phyloP scores from a whole-genome alignment of 2,329 filamentous ascomycete species.

The Stachybotrys elegans region DNA sequence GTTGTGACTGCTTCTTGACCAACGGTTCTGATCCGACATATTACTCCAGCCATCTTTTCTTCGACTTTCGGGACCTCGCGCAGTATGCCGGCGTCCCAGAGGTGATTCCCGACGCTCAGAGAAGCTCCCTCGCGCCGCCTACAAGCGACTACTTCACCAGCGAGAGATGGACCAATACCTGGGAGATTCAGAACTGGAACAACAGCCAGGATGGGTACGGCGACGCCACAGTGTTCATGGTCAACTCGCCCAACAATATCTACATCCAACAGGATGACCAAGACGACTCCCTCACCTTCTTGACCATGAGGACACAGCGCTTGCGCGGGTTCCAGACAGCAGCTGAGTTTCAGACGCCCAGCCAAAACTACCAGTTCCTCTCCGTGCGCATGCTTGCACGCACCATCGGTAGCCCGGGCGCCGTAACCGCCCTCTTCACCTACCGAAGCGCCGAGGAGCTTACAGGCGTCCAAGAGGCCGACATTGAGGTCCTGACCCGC shows the following conservation, averaged over 20 bases:
- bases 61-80: conserved; percentile 41
- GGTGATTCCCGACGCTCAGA: conserved; percentile 20
- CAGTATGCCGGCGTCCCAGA: conserved; percentile 32
- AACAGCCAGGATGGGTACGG: conserved; percentile 28
- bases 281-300: conserved; percentile 31
- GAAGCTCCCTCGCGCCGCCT: conserved; percentile 20
- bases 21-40: conserved; percentile 38
- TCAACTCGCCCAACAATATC: conserved; percentile 37
- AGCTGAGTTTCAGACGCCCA: conserved; percentile 39
- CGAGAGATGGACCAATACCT: conserved; percentile 28
- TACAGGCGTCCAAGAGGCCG: conserved; percentile 42
- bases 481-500: conserved; percentile 47
- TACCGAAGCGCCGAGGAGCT: conserved; percentile 35
- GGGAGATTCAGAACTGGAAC: conserved; percentile 35
- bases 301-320: conserved; percentile 43
- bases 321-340: conserved; percentile 39
- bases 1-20: conserved; percentile 44
- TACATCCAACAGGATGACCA: conserved; percentile 39
- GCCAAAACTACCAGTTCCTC: conserved; percentile 20
- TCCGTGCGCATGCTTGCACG: conserved; percentile 46
- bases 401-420: conserved; percentile 41
- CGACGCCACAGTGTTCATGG: conserved; percentile 28
- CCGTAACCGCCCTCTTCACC: conserved; percentile 49
- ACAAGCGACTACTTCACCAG: conserved; percentile 35
- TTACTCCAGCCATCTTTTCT: conserved; percentile 42